These are phyloP conservation scores for Herpetospermum pedunculosum DNA, from an alignment of 306 rosid species.

Conservation along the genomic window DNA sequence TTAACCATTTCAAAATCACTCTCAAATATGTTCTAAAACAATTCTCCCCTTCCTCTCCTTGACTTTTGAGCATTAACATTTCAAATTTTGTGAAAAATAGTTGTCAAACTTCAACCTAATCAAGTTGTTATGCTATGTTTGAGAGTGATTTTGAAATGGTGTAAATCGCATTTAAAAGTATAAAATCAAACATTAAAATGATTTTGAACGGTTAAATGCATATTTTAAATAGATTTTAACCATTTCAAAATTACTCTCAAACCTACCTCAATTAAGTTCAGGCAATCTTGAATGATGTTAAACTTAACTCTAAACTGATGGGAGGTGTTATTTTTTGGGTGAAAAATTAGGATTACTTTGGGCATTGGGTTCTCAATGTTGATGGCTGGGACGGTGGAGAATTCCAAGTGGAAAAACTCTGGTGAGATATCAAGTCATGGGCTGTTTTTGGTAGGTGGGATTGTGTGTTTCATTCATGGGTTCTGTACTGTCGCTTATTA, in stretches of 20 bases:
- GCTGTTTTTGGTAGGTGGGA: slow-evolving; percentile 56
- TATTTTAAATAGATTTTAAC: too few species aligned
- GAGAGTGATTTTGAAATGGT: too few species aligned
- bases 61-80: background rate
- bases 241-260: too few species aligned
- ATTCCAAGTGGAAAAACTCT: slow-evolving; percentile 44
- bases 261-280: background rate
- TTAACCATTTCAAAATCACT: too few species aligned
- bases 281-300: background rate
- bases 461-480: slow-evolving; percentile 68
- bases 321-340: background rate
- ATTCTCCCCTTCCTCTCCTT: background rate
- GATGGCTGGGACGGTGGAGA: slow-evolving; percentile 42
- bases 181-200: too few species aligned
- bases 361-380: slow-evolving; percentile 45
- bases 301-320: background rate
- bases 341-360: slow-evolving; percentile 35
- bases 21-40: too few species aligned
- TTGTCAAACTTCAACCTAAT: too few species aligned
- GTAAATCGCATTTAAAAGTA: too few species aligned
- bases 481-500: slow-evolving; percentile 38
- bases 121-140: too few species aligned
- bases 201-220: too few species aligned
- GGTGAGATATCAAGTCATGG: slow-evolving; percentile 50
- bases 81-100: background rate